Evolutionary conservation across 306 rosid species (phyloP).

Genomic region (Pueraria montana): DNA sequence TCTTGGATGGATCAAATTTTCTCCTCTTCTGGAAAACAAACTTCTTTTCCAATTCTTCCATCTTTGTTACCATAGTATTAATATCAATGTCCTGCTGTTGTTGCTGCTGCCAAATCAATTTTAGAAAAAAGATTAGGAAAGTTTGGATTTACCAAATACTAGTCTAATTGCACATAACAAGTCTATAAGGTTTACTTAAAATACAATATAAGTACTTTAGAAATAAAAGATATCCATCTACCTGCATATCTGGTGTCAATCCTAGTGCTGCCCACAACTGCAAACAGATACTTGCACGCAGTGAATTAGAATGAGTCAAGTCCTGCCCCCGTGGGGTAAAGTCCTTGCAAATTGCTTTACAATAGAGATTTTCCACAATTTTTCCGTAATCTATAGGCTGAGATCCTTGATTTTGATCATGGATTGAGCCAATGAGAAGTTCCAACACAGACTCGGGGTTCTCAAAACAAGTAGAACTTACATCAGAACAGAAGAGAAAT

Average conservation of each 20-base stretch:
- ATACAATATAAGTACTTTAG: not conserved
- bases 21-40: constrained; percentile 13
- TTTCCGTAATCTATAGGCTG: constrained; percentile 44
- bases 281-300: constrained; percentile 49
- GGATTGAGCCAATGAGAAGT: constrained; percentile 32
- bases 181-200: not conserved
- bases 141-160: too few species aligned
- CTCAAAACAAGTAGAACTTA: constrained; percentile 62
- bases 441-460: constrained; percentile 51
- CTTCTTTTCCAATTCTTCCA: constrained; percentile 6
- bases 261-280: constrained; percentile 60
- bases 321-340: not conserved
- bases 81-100: constrained; percentile 1
- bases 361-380: constrained; percentile 48
- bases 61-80: not conserved
- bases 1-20: constrained; percentile 37
- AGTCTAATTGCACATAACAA: not conserved
- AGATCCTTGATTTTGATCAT: constrained; percentile 27
- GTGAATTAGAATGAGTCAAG: constrained; percentile 30
- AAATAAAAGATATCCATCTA: constrained; percentile 31
- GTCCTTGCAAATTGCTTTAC: constrained; percentile 44
- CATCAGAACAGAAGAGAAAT: constrained; percentile 62
- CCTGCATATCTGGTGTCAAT: constrained; percentile 46
- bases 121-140: not conserved
- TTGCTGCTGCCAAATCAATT: constrained; percentile 37